These are phyloP conservation scores for Cercospora zeina DNA, from an alignment of 2,329 filamentous ascomycete species.

Conservation along the genomic window DNA sequence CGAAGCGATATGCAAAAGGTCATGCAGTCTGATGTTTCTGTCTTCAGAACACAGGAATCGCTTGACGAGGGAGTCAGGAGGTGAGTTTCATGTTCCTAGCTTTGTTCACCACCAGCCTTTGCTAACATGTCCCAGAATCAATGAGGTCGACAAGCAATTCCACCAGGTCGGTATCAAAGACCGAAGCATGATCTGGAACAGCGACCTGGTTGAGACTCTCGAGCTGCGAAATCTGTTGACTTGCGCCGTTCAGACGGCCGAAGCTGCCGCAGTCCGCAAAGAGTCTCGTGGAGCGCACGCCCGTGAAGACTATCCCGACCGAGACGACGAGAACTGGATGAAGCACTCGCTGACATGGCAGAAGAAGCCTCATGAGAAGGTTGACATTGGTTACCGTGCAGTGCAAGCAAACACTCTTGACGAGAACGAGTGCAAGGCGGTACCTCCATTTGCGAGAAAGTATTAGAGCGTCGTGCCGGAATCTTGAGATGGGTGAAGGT, in stretches of 20 bases:
- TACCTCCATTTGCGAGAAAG: slow-evolving; percentile 94
- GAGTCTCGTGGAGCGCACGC: slow-evolving; percentile 97
- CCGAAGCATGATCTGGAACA: slow-evolving; percentile 99
- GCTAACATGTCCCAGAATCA: slow-evolving; percentile 56
- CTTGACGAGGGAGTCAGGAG: slow-evolving; percentile 89
- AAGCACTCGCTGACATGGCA: slow-evolving; percentile 98
- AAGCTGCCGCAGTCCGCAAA: slow-evolving; percentile 87
- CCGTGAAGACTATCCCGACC: slow-evolving; percentile 92
- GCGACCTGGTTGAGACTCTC: slow-evolving; percentile 91
- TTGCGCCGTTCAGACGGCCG: slow-evolving; percentile 92
- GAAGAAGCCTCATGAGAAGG: slow-evolving; percentile 83
- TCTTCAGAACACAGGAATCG: slow-evolving; percentile 92
- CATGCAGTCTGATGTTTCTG: slow-evolving; percentile 96
- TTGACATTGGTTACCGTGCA: slow-evolving; percentile 80
- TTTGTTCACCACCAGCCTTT: not conserved
- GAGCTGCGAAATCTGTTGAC: slow-evolving; percentile 94
- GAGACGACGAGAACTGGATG: slow-evolving; percentile 97
- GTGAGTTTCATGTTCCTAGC: slow-evolving; percentile 27
- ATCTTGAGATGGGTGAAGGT: slow-evolving; percentile 12
- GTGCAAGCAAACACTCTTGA: slow-evolving; percentile 84
- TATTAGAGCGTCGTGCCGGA: slow-evolving; percentile 60
- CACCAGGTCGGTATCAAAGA: slow-evolving; percentile 90
- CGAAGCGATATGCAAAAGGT: slow-evolving; percentile 93
- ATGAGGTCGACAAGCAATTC: slow-evolving; percentile 77
- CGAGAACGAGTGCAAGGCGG: slow-evolving; percentile 91